Conservation (phyloP, 2,329 filamentous ascomycete genomes). For the Talaromyces sp. region DNA sequence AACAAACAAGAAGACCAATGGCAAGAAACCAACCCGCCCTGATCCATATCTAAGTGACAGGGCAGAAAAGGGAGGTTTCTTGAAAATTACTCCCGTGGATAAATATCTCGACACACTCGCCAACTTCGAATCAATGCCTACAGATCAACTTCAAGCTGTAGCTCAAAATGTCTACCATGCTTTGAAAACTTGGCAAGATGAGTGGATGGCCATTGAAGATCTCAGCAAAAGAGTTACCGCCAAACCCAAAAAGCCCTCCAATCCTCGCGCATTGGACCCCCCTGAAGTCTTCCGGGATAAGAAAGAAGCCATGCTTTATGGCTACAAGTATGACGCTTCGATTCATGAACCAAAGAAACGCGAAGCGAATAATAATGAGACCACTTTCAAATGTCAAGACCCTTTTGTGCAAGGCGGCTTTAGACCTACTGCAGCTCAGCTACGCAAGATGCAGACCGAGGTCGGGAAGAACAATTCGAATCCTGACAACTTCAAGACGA, state of each 20-base stretch:
- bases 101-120: conserved; percentile 35
- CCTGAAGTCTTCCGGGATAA: conserved; percentile 55
- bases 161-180: conserved; percentile 53
- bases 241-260: conserved; percentile 49
- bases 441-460: conserved; percentile 38
- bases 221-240: conserved; percentile 49
- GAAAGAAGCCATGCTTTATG: conserved; percentile 60
- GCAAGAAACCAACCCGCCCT: conserved; percentile 27
- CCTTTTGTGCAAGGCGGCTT: conserved; percentile 54
- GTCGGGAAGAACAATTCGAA: conserved; percentile 37
- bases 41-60: conserved; percentile 33
- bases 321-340: conserved; percentile 53
- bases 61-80: conserved; percentile 34
- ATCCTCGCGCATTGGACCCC: conserved; percentile 51
- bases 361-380: conserved; percentile 30
- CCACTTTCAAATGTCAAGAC: conserved; percentile 51
- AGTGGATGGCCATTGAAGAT: conserved; percentile 51
- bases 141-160: conserved; percentile 54
- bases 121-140: conserved; percentile 41
- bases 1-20: conserved; percentile 28
- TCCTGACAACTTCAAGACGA: conserved; percentile 39
- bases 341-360: conserved; percentile 17
- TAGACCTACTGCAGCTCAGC: conserved; percentile 42
- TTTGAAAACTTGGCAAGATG: conserved; percentile 56
- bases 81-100: conserved; percentile 36